Base-by-base conservation (phyloP, 108 stramenopile genomes). In the Stephanodiscus triporus region DNA sequence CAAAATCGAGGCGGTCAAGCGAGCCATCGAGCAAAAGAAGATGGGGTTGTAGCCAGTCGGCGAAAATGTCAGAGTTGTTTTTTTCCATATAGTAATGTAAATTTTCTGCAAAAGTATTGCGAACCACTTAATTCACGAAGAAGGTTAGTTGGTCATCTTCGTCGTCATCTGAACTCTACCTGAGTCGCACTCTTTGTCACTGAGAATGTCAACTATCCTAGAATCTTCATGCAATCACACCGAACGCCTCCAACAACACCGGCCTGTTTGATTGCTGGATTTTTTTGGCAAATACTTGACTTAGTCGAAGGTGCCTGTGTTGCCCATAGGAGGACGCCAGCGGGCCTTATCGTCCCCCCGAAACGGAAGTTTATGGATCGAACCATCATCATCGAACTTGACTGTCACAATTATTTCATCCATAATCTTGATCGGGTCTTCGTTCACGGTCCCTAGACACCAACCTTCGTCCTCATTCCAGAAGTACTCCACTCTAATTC, bases 401-500 rank as follows among this genome's bases (percentile, higher is more conserved):
- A 94, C 85, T 10, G 89, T 90, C 24, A 94, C 48, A 2, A 94
- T 26, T 26, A 91, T 62, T 54, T 94, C 93, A 67, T 91, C 89
- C n/a, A 88, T 62, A 26, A 90, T 78, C 34, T 72, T 84, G 10
- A 89, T 60, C 9, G 92, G 92, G 27, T 91, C 89, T 59, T 89
- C 88, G n/a, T 82, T 66, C 9, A 94, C 91, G 26, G 68, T 81
- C 32, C 91, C 93, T 8, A 63, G 48, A 48, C 85, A 89, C 93
- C 93, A 94, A 27, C 77, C 93, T 45, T 81, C 87, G 40, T 77
- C 79, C 53, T 94, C 93, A 60, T 87, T 90, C 93, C 93, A 94
- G 66, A 79, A 94, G 51, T 94, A 94, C 47, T 91, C 89, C 16
- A 94, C 64, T 51, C 73, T 48, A 14, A 80, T 82, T 34, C 93